phyloP scores from a whole-genome alignment of 2,329 filamentous ascomycete species.

The Botryosphaeria dothidea region DNA sequence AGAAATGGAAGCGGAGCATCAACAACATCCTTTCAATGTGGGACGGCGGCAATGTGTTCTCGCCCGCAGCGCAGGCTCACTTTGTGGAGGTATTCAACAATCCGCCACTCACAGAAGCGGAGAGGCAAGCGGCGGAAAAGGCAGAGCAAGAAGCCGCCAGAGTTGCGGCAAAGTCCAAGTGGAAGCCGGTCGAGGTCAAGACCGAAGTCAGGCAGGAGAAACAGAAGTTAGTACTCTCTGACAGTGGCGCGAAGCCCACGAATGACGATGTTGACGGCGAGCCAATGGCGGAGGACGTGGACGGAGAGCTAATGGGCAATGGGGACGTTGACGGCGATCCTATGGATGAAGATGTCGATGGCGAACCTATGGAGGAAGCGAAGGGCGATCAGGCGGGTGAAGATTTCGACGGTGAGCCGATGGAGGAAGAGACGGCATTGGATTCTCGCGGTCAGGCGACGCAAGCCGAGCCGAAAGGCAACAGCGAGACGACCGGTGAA shows the following conservation, averaged over 20 bases:
- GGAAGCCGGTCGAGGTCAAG: constrained; percentile 16
- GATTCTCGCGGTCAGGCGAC: neutral
- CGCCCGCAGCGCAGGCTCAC: constrained; percentile 20
- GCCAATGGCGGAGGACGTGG: constrained; percentile 21
- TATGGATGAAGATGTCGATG: constrained; percentile 23
- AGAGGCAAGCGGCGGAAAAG: constrained; percentile 25
- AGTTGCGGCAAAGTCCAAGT: constrained; percentile 20
- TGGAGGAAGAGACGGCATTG: constrained; percentile 16
- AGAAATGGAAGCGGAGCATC: constrained; percentile 44
- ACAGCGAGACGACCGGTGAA: constrained; percentile 30
- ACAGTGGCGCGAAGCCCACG: neutral
- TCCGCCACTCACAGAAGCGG: constrained; percentile 28
- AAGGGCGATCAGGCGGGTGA: constrained; percentile 22
- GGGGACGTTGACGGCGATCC: constrained; percentile 22
- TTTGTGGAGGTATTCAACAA: constrained; percentile 24
- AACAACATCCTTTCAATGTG: constrained; percentile 36
- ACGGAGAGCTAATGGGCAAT: constrained; percentile 21
- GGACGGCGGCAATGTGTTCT: constrained; percentile 34
- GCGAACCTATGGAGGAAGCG: constrained; percentile 21
- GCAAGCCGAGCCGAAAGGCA: neutral
- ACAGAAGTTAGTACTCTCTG: neutral
- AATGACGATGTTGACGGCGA: constrained; percentile 20
- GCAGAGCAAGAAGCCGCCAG: constrained; percentile 23
- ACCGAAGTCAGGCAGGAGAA: neutral
- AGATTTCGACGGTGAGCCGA: constrained; percentile 23